Base-by-base conservation (phyloP, 116 monocot species). In the Phalaenopsis hybrid region DNA sequence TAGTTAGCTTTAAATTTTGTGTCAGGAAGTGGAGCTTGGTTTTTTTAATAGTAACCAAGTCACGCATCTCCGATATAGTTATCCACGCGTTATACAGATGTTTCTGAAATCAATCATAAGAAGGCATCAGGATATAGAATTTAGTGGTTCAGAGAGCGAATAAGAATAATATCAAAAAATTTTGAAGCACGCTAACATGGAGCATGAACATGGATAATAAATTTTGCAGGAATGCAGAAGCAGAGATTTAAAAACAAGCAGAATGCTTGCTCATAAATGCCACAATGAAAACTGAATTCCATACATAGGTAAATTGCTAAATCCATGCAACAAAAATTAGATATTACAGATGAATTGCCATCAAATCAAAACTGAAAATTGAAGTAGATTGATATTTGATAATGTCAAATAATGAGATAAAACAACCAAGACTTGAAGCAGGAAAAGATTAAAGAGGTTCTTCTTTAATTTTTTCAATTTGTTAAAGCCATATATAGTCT, bases 1-100 rank as follows among this genome's bases (percentile, higher is more conserved):
- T 55, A 51, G 12, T 52, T 52, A 78, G 55, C 55, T 78, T 78
- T 52, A 55, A 33, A 31, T 55, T 10, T 8, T 55, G 25, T 55
- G 21, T 33, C 78, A 78, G 31, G 50, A 78, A 34, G 50, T 78
- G 78, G 20, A 78, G 78, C 78, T 78, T 78, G 52, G 55, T 55
- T 44, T 55, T 55, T 52, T 78, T 51, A 28, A 31, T 33, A 50
- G 52, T 33, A 57, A 78, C 55, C 15, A 44, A 78, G 55, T 78
- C 55, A 13, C 23, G 55, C 78, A 55, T 9, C 25, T 57, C 28
- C 55, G 78, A 52, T 25, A 34, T 78, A 17, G 82, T 63, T 78
- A 86, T 28, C 89, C 89, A 91, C 44, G 89, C 91, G 89, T 86
- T 88, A 79, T 85, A 88, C 25, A 93, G 33, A 51, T 81, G 85